These are phyloP conservation scores for Nidularia sp. DNA, from an alignment of 768 basidiomycete species.

Conservation along the genomic window DNA sequence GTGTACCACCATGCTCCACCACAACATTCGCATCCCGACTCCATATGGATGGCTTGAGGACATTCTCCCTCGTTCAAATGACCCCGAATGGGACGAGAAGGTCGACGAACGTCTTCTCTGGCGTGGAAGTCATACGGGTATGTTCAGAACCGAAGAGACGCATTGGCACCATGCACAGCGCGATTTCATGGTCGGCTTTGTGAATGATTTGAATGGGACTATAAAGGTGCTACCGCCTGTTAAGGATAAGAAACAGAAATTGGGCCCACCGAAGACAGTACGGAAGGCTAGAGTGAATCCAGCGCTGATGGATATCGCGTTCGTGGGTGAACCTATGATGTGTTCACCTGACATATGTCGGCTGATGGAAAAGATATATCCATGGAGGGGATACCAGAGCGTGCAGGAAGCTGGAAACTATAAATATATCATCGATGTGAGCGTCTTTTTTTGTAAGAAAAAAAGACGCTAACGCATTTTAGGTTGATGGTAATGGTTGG, in stretches of 20 bases:
- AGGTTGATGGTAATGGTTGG: constrained; percentile 68
- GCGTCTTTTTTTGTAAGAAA: constrained; percentile 9
- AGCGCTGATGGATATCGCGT: constrained; percentile 58
- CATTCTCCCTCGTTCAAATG: constrained; percentile 33
- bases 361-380: constrained; percentile 39
- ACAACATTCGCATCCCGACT: constrained; percentile 49
- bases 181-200: constrained; percentile 35
- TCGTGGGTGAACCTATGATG: constrained; percentile 37
- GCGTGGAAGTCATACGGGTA: constrained; percentile 76
- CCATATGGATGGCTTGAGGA: constrained; percentile 47
- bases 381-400: constrained; percentile 41
- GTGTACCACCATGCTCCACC: constrained; percentile 46
- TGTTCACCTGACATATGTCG: constrained; percentile 41
- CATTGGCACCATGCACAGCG: constrained; percentile 52
- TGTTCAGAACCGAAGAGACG: constrained; percentile 29
- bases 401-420: constrained; percentile 47
- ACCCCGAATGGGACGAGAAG: constrained; percentile 66
- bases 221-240: constrained; percentile 32
- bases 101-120: constrained; percentile 58
- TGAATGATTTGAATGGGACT: constrained; percentile 38
- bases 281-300: constrained; percentile 41
- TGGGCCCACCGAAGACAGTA: constrained; percentile 28
- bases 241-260: constrained; percentile 13
- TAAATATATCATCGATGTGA: constrained; percentile 58
- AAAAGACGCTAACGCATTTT: not conserved